A percentile compares a stretch with the other conserved stretches of the same genome.
Conservation (phyloP, 371 early-diverging fungal genomes). For the Batrachochytrium dendrobatidis region DNA sequence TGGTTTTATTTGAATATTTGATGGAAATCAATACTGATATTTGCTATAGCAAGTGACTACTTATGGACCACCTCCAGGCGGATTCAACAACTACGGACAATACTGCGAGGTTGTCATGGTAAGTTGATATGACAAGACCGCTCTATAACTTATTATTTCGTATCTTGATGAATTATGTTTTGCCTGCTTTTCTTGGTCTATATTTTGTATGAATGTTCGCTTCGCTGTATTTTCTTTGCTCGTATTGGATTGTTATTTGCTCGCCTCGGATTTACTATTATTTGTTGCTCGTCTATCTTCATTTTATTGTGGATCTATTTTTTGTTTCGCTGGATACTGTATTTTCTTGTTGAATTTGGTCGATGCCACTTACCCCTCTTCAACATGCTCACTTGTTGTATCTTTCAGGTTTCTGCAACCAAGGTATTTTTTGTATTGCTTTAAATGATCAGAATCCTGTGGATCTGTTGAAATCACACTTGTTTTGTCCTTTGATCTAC, state of each 20-base stretch:
- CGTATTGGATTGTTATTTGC: neutral
- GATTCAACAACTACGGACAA: neutral
- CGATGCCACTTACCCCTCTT: neutral
- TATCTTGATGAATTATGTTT: neutral
- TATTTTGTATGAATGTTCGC: neutral
- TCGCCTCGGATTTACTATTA: neutral
- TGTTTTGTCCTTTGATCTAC: no score
- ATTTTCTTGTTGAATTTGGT: no score
- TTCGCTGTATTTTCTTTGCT: neutral
- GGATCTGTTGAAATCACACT: neutral
- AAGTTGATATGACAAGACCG: neutral
- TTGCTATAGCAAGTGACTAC: neutral
- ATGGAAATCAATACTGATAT: no score
- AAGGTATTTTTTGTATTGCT: constrained; percentile 3
- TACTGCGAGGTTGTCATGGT: constrained; percentile 7
- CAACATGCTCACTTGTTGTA: neutral
- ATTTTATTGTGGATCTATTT: neutral
- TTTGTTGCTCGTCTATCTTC: neutral
- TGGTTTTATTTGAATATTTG: no score
- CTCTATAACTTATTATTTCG: neutral
- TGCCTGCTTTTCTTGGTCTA: neutral
- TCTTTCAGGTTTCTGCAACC: neutral
- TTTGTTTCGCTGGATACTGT: neutral
- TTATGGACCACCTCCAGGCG: constrained; percentile 2
- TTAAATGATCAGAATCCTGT: neutral